Evolutionary conservation across 495 filamentous ascomycete species (phyloP).

Genomic region (Podospora fimiseda): DNA sequence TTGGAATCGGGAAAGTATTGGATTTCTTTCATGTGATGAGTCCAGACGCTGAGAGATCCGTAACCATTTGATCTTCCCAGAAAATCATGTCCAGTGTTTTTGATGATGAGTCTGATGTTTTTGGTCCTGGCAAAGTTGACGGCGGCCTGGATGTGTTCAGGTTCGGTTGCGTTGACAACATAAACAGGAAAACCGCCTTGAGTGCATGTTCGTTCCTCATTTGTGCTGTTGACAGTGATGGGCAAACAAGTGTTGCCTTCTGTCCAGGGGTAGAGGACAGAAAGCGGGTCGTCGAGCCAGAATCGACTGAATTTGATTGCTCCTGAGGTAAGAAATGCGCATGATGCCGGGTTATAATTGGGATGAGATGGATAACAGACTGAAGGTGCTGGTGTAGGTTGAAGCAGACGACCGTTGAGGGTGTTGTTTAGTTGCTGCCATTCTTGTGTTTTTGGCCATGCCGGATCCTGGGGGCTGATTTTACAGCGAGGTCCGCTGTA

Average conservation of each 20-base stretch:
- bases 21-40: slow-evolving; percentile 7
- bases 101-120: slow-evolving; percentile 25
- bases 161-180: slow-evolving; percentile 42
- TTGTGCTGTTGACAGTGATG: neutral
- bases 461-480: neutral
- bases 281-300: slow-evolving; percentile 28
- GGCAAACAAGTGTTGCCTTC: slow-evolving; percentile 30
- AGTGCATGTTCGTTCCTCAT: slow-evolving; percentile 1
- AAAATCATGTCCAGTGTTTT: slow-evolving; percentile 14
- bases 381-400: slow-evolving; percentile 41
- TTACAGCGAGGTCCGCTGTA: neutral
- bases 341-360: slow-evolving; percentile 38
- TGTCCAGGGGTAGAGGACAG: slow-evolving; percentile 33
- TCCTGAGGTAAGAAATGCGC: slow-evolving; percentile 11
- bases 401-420: neutral
- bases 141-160: slow-evolving; percentile 40
- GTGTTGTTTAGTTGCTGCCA: slow-evolving; percentile 4
- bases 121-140: slow-evolving; percentile 47
- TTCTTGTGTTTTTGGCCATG: slow-evolving; percentile 3
- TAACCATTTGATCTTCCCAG: slow-evolving; percentile 13
- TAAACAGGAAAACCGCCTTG: slow-evolving; percentile 37
- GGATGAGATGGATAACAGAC: slow-evolving; percentile 45
- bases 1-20: slow-evolving; percentile 4
- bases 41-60: slow-evolving; percentile 13
- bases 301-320: neutral